Evolutionary conservation across 208 protist species (phyloP).

Genomic region (Crithidia sp.): DNA sequence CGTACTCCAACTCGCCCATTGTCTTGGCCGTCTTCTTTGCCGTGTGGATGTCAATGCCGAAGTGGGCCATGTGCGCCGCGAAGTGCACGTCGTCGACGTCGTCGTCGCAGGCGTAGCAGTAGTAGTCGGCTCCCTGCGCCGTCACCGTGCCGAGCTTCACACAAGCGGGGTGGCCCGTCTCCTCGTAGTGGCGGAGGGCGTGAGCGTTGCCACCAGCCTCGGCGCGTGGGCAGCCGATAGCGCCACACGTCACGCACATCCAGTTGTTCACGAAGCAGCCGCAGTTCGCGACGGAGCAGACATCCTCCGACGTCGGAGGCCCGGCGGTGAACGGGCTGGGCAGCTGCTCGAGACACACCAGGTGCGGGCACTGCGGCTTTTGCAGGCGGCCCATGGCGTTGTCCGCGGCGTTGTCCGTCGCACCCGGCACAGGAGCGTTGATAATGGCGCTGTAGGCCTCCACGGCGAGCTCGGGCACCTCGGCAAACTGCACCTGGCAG

Average conservation of each 20-base stretch:
- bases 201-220: slow-evolving; percentile 96
- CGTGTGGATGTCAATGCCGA: slow-evolving; percentile 94
- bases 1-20: slow-evolving; percentile 96
- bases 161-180: slow-evolving; percentile 87
- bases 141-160: slow-evolving; percentile 98
- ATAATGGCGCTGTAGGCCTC: slow-evolving; percentile 64
- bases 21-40: slow-evolving; percentile 96
- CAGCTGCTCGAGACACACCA: slow-evolving; percentile 82
- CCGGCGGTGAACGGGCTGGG: slow-evolving; percentile 53
- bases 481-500: slow-evolving; percentile 50
- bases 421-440: slow-evolving; percentile 64
- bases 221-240: slow-evolving; percentile 93
- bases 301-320: slow-evolving; percentile 48
- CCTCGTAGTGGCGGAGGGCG: slow-evolving; percentile 90
- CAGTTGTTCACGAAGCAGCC: slow-evolving; percentile 94
- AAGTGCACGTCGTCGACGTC: slow-evolving; percentile 95
- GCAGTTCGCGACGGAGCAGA: slow-evolving; percentile 71
- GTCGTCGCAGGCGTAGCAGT: slow-evolving; percentile 96
- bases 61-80: slow-evolving; percentile 93
- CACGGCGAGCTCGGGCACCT: slow-evolving; percentile 52
- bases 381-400: slow-evolving; percentile 24
- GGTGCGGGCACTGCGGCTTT: slow-evolving; percentile 75
- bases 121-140: slow-evolving; percentile 86
- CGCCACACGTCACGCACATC: slow-evolving; percentile 95
- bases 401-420: slow-evolving; percentile 41